These are phyloP conservation scores for Paxillus ammoniavirescens DNA, from an alignment of 768 basidiomycete genomes.

Conservation along the genomic window DNA sequence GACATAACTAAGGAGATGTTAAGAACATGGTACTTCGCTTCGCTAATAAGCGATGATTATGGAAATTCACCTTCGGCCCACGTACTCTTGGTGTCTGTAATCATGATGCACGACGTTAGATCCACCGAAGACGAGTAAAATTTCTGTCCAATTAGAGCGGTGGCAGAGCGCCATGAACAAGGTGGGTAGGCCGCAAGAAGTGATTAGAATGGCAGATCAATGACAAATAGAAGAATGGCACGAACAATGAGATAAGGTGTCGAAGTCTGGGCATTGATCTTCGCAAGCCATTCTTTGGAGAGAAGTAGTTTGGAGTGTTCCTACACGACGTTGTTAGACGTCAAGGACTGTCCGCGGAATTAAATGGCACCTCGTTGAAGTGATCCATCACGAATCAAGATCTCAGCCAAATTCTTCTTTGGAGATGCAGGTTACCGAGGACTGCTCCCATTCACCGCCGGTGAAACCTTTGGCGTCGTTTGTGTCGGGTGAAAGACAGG, in stretches of 20 bases:
- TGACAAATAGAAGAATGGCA: slow-evolving; percentile 18
- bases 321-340: slow-evolving; percentile 32
- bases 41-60: slow-evolving; percentile 20
- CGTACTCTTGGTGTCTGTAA: slow-evolving; percentile 73
- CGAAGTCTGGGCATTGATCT: slow-evolving; percentile 56
- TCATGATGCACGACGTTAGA: slow-evolving; percentile 54
- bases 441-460: not conserved
- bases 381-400: slow-evolving; percentile 38
- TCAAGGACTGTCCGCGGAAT: not conserved
- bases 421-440: not conserved
- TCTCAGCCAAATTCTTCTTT: not conserved
- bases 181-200: not conserved
- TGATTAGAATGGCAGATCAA: slow-evolving; percentile 6
- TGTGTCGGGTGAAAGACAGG: not conserved
- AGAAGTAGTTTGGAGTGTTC: slow-evolving; percentile 55
- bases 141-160: slow-evolving; percentile 46
- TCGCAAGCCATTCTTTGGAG: slow-evolving; percentile 73
- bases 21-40: slow-evolving; percentile 12
- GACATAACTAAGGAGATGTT: slow-evolving; percentile 43
- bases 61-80: slow-evolving; percentile 67
- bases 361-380: slow-evolving; percentile 41
- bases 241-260: slow-evolving; percentile 73
- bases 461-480: not conserved
- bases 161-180: slow-evolving; percentile 4
- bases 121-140: slow-evolving; percentile 56